phyloP scores from a whole-genome alignment of 352 stramenopile genomes.

The Phytophthora hibernalis region DNA sequence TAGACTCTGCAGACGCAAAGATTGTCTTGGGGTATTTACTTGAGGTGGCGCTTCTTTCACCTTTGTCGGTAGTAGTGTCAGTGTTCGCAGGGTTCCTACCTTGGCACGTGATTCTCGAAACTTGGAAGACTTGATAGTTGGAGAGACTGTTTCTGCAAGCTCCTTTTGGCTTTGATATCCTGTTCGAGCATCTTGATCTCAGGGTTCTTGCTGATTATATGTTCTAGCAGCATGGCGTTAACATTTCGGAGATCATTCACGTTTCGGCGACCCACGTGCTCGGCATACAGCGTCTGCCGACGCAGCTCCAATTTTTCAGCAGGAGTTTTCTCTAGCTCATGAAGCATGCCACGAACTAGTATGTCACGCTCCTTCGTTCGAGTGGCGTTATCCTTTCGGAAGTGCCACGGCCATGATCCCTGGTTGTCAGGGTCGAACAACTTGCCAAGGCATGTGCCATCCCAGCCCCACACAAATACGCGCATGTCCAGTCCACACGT shows the following conservation, averaged over 20 bases:
- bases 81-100: neutral
- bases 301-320: conserved; percentile 48
- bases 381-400: conserved; percentile 62
- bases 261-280: conserved; percentile 59
- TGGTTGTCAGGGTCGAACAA: conserved; percentile 72
- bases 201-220: conserved; percentile 70
- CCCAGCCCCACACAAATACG: conserved; percentile 78
- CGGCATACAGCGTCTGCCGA: conserved; percentile 52
- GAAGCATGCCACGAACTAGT: conserved; percentile 48
- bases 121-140: conserved; percentile 5
- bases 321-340: conserved; percentile 57
- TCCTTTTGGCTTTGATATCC: conserved; percentile 21
- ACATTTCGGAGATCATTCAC: conserved; percentile 54
- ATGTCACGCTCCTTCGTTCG: conserved; percentile 49
- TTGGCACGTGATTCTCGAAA: conserved; percentile 19
- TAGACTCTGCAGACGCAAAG: conserved; percentile 57
- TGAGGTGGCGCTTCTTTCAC: neutral
- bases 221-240: conserved; percentile 65
- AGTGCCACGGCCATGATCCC: conserved; percentile 54
- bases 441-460: conserved; percentile 63
- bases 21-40: conserved; percentile 13
- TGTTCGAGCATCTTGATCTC: conserved; percentile 55
- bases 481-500: conserved; percentile 72
- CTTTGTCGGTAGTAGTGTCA: conserved; percentile 14
- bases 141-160: neutral